Evolutionary conservation across 805 yeast species (phyloP).

Genomic region (Hanseniaspora mollemarum): DNA sequence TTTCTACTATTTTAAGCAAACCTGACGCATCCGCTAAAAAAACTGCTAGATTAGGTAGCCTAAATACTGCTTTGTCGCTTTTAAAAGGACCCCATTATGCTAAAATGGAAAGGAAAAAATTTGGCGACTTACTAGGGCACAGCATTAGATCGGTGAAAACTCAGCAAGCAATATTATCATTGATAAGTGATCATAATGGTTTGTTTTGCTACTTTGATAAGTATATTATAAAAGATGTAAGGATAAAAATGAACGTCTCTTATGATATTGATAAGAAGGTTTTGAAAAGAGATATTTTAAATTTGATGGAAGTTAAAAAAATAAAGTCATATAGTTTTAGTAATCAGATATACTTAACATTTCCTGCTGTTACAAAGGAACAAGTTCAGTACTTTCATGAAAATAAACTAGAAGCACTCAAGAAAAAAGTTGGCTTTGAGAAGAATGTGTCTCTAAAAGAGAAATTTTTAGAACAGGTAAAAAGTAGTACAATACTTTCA

Average conservation of each 20-base stretch:
- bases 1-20: background rate
- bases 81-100: background rate
- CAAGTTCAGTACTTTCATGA: conserved; percentile 9
- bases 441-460: background rate
- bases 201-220: conserved; percentile 35
- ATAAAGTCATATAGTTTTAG: conserved; percentile 17
- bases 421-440: background rate
- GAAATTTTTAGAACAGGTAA: background rate
- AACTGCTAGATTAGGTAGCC: conserved; percentile 3
- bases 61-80: conserved; percentile 18
- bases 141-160: conserved; percentile 39
- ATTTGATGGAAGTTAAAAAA: conserved; percentile 29
- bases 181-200: conserved; percentile 38
- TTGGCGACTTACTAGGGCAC: conserved; percentile 31
- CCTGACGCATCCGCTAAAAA: background rate
- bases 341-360: conserved; percentile 5
- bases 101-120: conserved; percentile 8
- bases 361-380: conserved; percentile 9
- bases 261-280: conserved; percentile 45
- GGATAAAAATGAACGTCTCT: conserved; percentile 34
- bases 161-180: conserved; percentile 33
- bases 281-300: conserved; percentile 34
- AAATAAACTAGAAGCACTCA: conserved; percentile 1
- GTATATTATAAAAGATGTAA: conserved; percentile 32
- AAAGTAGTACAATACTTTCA: background rate